Evolutionary conservation across 345 rosid genomes (phyloP).

Genomic region (Bretschneidera sinensis): DNA sequence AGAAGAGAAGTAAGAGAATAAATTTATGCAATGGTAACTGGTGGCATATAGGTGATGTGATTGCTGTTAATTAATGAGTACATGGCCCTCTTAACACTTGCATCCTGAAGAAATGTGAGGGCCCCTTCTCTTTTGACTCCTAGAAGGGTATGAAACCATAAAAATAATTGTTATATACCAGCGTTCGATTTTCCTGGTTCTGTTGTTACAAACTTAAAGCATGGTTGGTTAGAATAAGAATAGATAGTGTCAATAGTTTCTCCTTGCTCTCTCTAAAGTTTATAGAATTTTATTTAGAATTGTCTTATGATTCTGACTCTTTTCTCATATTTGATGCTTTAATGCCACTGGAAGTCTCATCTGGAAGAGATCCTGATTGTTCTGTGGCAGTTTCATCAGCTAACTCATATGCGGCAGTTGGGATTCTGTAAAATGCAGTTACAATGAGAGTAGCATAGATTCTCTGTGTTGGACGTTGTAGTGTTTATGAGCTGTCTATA

Average conservation of each 20-base stretch:
- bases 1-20: slow-evolving; percentile 5
- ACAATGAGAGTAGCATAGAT: background rate
- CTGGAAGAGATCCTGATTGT: background rate
- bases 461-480: background rate
- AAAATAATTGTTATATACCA: slow-evolving; percentile 7
- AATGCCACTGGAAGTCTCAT: background rate
- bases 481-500: background rate
- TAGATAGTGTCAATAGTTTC: background rate
- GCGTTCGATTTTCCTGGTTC: background rate
- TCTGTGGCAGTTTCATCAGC: background rate
- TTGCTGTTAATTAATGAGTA: slow-evolving; percentile 9
- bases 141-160: background rate
- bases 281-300: background rate
- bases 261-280: background rate
- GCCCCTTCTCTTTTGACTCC: background rate
- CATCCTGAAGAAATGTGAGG: slow-evolving; percentile 5
- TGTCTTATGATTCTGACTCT: background rate
- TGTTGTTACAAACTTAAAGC: background rate
- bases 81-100: slow-evolving; percentile 8
- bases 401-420: background rate
- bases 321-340: background rate
- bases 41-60: slow-evolving; percentile 8
- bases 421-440: slow-evolving; percentile 1
- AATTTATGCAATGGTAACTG: slow-evolving; percentile 9
- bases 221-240: background rate